phyloP scores from a whole-genome alignment of 768 basidiomycete genomes.

The Termitomyces sp. region DNA sequence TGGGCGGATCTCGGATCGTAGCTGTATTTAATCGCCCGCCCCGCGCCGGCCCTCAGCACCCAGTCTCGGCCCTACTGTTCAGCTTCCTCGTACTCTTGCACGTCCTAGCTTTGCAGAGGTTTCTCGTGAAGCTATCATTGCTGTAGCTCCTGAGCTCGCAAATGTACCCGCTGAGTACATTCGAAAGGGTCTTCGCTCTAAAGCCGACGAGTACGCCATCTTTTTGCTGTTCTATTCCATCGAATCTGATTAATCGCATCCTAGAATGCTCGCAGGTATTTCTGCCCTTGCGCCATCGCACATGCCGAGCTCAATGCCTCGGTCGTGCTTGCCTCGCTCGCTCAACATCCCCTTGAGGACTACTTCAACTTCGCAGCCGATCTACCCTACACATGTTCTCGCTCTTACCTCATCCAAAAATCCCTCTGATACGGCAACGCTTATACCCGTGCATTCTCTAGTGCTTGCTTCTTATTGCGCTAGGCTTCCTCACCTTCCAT shows the following conservation, averaged over 20 bases:
- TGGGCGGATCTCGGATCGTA: constrained; percentile 26
- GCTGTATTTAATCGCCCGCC: constrained; percentile 24
- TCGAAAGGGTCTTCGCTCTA: constrained; percentile 48
- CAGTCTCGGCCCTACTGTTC: constrained; percentile 31
- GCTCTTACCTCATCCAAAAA: constrained; percentile 47
- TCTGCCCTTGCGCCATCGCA: constrained; percentile 46
- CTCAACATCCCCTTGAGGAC: constrained; percentile 42
- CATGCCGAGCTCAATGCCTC: constrained; percentile 60
- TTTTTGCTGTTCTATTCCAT: constrained; percentile 12
- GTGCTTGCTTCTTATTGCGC: constrained; percentile 59
- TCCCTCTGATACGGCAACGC: constrained; percentile 34
- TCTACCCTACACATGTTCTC: constrained; percentile 50
- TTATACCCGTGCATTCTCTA: constrained; percentile 60
- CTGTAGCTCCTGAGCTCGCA: constrained; percentile 62
- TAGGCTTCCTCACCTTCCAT: constrained; percentile 45
- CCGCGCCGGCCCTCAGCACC: constrained; percentile 19
- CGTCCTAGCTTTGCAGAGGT: constrained; percentile 57
- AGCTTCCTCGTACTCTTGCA: constrained; percentile 67
- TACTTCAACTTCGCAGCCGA: constrained; percentile 21
- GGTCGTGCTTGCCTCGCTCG: constrained; percentile 54
- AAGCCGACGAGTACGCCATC: constrained; percentile 35
- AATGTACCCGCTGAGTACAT: constrained; percentile 67
- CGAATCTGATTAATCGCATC: constrained; percentile 5
- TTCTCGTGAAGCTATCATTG: constrained; percentile 49
- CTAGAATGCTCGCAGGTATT: constrained; percentile 51